phyloP scores from a whole-genome alignment of 1,284 basidiomycete species.

The Xerocomus amazonicus region DNA sequence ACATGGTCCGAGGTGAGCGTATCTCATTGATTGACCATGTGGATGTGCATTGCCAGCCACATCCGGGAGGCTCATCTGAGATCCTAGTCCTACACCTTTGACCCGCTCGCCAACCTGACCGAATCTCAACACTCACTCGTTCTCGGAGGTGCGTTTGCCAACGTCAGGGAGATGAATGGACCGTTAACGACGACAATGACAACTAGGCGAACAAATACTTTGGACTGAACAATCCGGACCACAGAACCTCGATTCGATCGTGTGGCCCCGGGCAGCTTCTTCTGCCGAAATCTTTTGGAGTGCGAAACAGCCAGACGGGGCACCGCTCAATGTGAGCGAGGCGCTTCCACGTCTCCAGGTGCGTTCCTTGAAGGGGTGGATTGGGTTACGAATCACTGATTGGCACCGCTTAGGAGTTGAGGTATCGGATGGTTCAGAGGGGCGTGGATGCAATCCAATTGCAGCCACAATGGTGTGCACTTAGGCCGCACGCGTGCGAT shows the following conservation, averaged over 20 bases:
- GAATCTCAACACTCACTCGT: slow-evolving; percentile 37
- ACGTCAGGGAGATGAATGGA: neutral
- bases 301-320: slow-evolving; percentile 34
- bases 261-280: slow-evolving; percentile 62
- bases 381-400: no score
- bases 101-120: slow-evolving; percentile 47
- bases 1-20: slow-evolving; percentile 45
- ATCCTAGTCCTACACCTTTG: slow-evolving; percentile 47
- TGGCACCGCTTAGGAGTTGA: slow-evolving; percentile 43
- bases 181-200: neutral
- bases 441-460: slow-evolving; percentile 59
- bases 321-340: slow-evolving; percentile 45
- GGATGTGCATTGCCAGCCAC: neutral
- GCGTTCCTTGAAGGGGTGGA: neutral
- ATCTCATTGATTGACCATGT: neutral
- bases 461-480: slow-evolving; percentile 72
- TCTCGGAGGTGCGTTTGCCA: slow-evolving; percentile 41
- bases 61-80: neutral
- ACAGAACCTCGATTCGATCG: slow-evolving; percentile 48
- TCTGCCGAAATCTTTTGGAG: slow-evolving; percentile 69
- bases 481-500: slow-evolving; percentile 55
- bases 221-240: slow-evolving; percentile 58
- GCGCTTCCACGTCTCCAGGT: slow-evolving; percentile 74
- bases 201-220: slow-evolving; percentile 41
- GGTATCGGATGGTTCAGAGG: slow-evolving; percentile 57